Conservation (phyloP, 768 basidiomycete species). For the Solioccasus polychromus region DNA sequence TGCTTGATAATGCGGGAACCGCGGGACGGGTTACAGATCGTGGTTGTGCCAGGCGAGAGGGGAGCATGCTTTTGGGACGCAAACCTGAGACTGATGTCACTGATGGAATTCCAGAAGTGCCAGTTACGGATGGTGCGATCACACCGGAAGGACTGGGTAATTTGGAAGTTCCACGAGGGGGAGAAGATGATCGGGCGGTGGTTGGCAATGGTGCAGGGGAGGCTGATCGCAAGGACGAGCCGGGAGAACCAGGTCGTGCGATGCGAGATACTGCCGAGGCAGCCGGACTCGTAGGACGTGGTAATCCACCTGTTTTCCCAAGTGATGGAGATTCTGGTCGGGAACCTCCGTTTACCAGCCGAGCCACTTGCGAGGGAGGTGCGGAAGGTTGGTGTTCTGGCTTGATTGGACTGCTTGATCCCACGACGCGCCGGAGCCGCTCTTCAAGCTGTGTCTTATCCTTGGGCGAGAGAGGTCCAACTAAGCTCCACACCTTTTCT, state of each 20-base stretch:
- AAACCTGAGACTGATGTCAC: conserved; percentile 37
- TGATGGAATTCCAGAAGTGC: conserved; percentile 28
- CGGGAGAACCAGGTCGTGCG: conserved; percentile 43
- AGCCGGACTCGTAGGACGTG: conserved; percentile 50
- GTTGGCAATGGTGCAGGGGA: conserved; percentile 39
- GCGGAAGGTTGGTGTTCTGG: conserved; percentile 39
- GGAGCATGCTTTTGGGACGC: conserved; percentile 66
- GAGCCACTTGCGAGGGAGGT: conserved; percentile 49
- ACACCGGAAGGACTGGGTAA: conserved; percentile 34
- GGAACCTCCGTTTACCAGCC: conserved; percentile 42
- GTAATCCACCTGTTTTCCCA: conserved; percentile 42
- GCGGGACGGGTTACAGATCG: conserved; percentile 41
- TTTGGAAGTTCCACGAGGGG: conserved; percentile 40
- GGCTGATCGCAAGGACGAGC: conserved; percentile 30
- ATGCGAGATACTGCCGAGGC: conserved; percentile 38
- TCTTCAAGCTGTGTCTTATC: conserved; percentile 94
- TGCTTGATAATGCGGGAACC: conserved; percentile 20
- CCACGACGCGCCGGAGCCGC: conserved; percentile 76
- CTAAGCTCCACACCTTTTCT: conserved; percentile 79
- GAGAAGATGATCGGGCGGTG: conserved; percentile 47
- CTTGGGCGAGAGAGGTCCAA: conserved; percentile 74
- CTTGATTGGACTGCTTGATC: conserved; percentile 49
- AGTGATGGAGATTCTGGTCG: conserved; percentile 51
- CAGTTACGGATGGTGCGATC: conserved; percentile 8
- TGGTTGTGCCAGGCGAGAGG: conserved; percentile 72